These are phyloP conservation scores for Mucor circinelloides DNA, from an alignment of 371 early-diverging fungal species.

Conservation along the genomic window DNA sequence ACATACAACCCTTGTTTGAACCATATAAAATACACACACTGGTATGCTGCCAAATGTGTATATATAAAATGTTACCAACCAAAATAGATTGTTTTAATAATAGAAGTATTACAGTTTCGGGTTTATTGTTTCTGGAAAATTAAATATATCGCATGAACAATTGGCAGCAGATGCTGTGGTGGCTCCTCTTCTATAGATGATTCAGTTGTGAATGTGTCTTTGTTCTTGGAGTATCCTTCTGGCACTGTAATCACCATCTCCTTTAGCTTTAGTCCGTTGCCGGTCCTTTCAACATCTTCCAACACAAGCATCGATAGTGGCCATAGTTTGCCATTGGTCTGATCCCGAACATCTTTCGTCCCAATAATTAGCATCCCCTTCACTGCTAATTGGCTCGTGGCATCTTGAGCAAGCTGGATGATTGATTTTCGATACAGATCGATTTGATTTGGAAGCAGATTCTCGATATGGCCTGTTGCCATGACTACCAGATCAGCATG, in stretches of 20 bases:
- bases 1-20: background rate
- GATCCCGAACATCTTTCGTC: conserved; percentile 70
- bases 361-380: conserved; percentile 75
- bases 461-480: conserved; percentile 59
- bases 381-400: conserved; percentile 52
- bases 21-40: background rate
- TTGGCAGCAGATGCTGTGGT: conserved; percentile 41
- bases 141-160: conserved; percentile 53
- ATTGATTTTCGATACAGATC: conserved; percentile 63
- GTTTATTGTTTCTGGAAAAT: conserved; percentile 37
- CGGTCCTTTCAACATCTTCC: conserved; percentile 70
- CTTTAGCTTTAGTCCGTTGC: conserved; percentile 64
- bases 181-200: conserved; percentile 16
- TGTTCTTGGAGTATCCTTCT: conserved; percentile 76
- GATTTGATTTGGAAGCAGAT: conserved; percentile 47
- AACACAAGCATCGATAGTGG: conserved; percentile 77
- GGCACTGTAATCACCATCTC: conserved; percentile 86
- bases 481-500: conserved; percentile 58
- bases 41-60: background rate
- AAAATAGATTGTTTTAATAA: background rate
- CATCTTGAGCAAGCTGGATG: conserved; percentile 61
- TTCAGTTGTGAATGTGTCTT: conserved; percentile 29
- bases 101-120: background rate
- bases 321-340: conserved; percentile 59
- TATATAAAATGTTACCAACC: conserved; percentile 9